phyloP scores from a whole-genome alignment of 306 rosid species.

The Pyrus communis region DNA sequence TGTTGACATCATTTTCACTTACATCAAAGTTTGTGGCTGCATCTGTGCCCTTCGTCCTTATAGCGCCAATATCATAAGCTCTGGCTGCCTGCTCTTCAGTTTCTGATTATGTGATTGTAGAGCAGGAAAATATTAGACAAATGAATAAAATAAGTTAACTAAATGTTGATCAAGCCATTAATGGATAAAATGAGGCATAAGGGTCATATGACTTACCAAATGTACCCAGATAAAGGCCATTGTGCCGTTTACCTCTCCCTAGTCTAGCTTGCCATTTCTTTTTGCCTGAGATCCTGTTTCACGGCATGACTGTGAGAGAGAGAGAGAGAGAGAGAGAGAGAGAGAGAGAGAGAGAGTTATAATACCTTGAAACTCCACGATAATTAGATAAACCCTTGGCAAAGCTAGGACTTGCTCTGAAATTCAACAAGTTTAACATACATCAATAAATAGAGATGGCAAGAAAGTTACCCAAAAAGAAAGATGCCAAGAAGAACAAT shows the following conservation, averaged over 20 bases:
- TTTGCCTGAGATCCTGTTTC: background rate
- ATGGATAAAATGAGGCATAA: background rate
- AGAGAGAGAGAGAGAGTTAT: background rate
- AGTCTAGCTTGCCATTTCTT: constrained; percentile 29
- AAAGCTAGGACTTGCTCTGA: constrained; percentile 20
- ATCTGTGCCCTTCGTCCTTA: constrained; percentile 1
- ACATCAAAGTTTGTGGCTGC: constrained; percentile 19
- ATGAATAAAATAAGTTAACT: too few species aligned
- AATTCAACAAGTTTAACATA: background rate
- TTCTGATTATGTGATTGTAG: background rate
- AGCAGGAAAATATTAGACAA: too few species aligned
- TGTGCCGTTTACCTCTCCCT: constrained; percentile 14
- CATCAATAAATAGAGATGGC: background rate
- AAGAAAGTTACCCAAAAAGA: background rate
- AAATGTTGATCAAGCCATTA: background rate
- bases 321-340: background rate
- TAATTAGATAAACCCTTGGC: constrained; percentile 22
- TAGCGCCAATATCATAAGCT: constrained; percentile 28
- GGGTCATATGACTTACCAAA: constrained; percentile 12
- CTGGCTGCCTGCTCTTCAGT: constrained; percentile 23
- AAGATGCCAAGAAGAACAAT: background rate
- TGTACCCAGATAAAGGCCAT: constrained; percentile 22
- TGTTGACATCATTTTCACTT: constrained; percentile 1
- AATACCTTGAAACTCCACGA: constrained; percentile 38
- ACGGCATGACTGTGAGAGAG: background rate